phyloP scores from a whole-genome alignment of 164 flowering plant species.

The Aristolochia contorta region DNA sequence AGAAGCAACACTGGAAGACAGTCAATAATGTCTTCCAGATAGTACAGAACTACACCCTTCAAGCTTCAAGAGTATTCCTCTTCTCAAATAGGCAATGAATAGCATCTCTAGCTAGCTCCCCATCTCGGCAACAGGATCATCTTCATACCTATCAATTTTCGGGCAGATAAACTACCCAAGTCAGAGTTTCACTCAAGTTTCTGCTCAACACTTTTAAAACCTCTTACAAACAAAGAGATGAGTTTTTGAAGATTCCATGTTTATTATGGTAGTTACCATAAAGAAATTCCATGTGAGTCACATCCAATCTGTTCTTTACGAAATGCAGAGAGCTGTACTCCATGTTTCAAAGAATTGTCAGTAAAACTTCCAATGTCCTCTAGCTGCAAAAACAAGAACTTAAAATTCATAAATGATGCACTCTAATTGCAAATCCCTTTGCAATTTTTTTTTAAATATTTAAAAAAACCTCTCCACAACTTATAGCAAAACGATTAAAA shows the following conservation, averaged over 20 bases:
- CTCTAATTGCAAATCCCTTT: too few relatives aligned
- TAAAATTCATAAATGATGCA: neutral
- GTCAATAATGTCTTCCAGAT: too few relatives aligned
- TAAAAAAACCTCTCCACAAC: neutral
- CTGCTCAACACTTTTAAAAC: neutral
- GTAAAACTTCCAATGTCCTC: slow-evolving; percentile 87
- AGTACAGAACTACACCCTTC: too few relatives aligned
- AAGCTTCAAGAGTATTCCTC: too few relatives aligned
- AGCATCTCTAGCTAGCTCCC: too few relatives aligned
- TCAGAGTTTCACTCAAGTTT: neutral
- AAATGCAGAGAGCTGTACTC: slow-evolving; percentile 69
- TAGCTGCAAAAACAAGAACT: slow-evolving; percentile 62
- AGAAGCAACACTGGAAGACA: too few relatives aligned
- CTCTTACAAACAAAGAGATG: neutral
- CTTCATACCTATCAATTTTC: slow-evolving; percentile 67
- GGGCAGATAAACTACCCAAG: neutral
- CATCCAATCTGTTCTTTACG: slow-evolving; percentile 96
- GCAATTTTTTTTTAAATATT: too few relatives aligned
- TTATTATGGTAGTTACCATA: slow-evolving; percentile 51
- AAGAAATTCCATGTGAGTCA: slow-evolving; percentile 81
- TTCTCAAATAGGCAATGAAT: too few relatives aligned
- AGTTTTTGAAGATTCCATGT: neutral
- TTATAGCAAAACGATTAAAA: too few relatives aligned
- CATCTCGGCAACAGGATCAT: slow-evolving; percentile 76
- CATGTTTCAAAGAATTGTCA: slow-evolving; percentile 72